phyloP scores from a whole-genome alignment of 441 rosid genomes.

The Syzygium syzygioides region DNA sequence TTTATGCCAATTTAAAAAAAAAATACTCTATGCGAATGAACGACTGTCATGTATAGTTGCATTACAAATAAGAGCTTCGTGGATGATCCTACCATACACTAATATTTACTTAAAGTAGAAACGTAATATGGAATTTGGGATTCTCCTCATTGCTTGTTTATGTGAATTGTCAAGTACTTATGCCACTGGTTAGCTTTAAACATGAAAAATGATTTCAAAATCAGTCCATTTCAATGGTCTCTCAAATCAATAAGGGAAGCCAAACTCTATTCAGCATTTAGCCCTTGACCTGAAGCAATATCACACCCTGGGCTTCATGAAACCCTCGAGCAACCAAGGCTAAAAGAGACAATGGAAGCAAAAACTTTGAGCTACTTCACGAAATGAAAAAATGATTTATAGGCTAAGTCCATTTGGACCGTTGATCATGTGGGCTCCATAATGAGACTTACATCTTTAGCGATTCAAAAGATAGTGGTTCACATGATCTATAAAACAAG shows the following conservation, averaged over 20 bases:
- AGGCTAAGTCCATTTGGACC: neutral
- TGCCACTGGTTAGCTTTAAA: neutral
- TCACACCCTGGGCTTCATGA: neutral
- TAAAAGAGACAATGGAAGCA: neutral
- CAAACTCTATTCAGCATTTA: neutral
- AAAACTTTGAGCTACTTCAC: neutral
- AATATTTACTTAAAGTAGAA: neutral
- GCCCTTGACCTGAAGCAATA: neutral
- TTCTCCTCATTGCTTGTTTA: neutral
- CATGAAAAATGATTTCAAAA: neutral
- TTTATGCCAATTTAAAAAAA: neutral
- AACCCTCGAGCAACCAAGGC: neutral
- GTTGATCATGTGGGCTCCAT: neutral
- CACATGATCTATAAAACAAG: neutral
- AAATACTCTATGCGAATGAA: constrained; percentile 4
- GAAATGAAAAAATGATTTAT: neutral
- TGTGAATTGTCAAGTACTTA: neutral
- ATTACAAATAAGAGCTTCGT: neutral
- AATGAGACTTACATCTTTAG: neutral
- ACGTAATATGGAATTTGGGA: neutral
- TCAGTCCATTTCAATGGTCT: neutral
- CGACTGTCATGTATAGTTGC: neutral
- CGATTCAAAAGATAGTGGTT: neutral
- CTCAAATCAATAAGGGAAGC: neutral
- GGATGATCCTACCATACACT: neutral